Percentiles rank a stretch among this genome's conserved stretches.
Evolutionary conservation across 345 rosid genomes (phyloP).

Genomic region (Schrenkiella parvula): DNA sequence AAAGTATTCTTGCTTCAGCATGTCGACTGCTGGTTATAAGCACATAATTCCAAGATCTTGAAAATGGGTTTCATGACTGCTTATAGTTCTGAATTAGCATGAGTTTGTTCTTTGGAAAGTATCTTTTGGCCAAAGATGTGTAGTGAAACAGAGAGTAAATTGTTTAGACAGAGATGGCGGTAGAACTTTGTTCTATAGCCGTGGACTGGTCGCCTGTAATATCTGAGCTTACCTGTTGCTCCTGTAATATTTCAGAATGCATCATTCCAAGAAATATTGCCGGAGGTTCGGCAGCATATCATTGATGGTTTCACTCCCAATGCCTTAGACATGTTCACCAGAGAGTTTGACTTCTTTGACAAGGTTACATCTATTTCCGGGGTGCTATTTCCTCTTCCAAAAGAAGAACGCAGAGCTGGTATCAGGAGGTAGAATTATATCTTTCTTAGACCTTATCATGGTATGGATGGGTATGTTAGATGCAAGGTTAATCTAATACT

Average conservation of each 20-base stretch:
- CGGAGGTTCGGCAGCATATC: slow-evolving; percentile 74
- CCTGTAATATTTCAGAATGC: slow-evolving; percentile 52
- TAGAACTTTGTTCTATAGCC: neutral
- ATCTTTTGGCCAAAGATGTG: neutral
- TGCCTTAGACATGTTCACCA: slow-evolving; percentile 73
- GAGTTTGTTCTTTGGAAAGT: slow-evolving; percentile 4
- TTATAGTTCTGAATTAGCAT: neutral
- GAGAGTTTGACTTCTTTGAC: slow-evolving; percentile 95
- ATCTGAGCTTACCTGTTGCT: slow-evolving; percentile 5
- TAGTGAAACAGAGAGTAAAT: slow-evolving; percentile 1
- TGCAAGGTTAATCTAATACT: slow-evolving; percentile 22
- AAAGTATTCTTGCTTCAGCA: neutral
- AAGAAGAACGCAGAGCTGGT: slow-evolving; percentile 97
- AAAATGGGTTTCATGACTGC: slow-evolving; percentile 10
- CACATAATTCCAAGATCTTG: neutral
- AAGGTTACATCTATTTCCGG: slow-evolving; percentile 96
- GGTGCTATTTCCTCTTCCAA: slow-evolving; percentile 65
- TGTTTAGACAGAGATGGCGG: slow-evolving; percentile 5
- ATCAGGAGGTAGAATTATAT: slow-evolving; percentile 61
- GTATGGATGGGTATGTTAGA: neutral
- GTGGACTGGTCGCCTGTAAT: neutral
- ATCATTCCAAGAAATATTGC: slow-evolving; percentile 77
- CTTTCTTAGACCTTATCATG: neutral
- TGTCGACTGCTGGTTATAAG: neutral
- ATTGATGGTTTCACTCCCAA: slow-evolving; percentile 74